phyloP scores from a whole-genome alignment of 2,329 filamentous ascomycete species.

The Pseudogymnoascus sp. region DNA sequence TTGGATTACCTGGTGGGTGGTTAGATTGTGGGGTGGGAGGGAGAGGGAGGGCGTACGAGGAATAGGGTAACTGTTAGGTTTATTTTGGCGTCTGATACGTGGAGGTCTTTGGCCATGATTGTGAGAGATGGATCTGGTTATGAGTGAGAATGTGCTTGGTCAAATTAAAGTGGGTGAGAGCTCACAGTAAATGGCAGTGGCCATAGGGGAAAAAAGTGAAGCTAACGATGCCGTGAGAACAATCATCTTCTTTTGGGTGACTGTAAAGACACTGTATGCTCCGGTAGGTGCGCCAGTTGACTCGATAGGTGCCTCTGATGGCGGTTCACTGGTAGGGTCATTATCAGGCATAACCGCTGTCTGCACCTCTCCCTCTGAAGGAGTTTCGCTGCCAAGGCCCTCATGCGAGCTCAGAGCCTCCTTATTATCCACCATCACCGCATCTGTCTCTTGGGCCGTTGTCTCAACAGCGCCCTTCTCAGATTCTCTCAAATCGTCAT shows the following conservation, averaged over 20 bases:
- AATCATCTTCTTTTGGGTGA: conserved; percentile 37
- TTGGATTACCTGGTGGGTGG: conserved; percentile 41
- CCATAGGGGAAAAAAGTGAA: conserved; percentile 48
- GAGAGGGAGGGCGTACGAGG: conserved; percentile 15
- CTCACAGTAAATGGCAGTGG: conserved; percentile 46
- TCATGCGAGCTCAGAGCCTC: neutral
- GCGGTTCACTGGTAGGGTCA: neutral
- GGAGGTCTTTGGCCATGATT: conserved; percentile 22
- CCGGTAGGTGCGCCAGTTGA: neutral
- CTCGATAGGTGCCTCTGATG: neutral
- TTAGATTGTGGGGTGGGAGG: conserved; percentile 36
- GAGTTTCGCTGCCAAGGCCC: neutral
- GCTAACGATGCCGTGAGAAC: conserved; percentile 41
- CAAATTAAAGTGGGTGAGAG: conserved; percentile 38
- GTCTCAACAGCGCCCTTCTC: neutral
- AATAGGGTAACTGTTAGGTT: conserved; percentile 9
- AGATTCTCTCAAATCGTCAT: neutral
- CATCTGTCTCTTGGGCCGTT: neutral
- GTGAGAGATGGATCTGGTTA: conserved; percentile 30
- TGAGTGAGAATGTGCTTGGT: conserved; percentile 35
- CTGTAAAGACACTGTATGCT: conserved; percentile 13
- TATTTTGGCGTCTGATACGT: conserved; percentile 27
- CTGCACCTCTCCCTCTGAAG: neutral
- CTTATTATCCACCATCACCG: neutral
- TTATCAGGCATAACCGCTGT: neutral